A percentile compares a stretch with the other conserved stretches of the same genome.
These are phyloP conservation scores for Acanthamoeba divionensis DNA, from an alignment of 208 protist species.

Conservation along the genomic window DNA sequence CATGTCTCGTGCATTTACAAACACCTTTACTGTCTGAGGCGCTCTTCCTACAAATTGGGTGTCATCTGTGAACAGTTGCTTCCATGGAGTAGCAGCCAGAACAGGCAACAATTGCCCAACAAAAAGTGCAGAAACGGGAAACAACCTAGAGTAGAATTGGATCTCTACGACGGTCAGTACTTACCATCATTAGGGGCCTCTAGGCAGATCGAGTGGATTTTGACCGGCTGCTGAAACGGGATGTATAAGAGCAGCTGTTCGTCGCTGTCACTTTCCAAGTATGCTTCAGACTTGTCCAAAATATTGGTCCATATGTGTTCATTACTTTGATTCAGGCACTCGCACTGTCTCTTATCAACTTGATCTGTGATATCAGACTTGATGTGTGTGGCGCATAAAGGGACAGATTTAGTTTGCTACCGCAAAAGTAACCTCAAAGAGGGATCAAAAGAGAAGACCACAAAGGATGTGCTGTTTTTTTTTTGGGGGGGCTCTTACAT, in stretches of 20 bases:
- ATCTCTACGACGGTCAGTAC: too few species aligned
- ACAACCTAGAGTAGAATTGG: too few species aligned
- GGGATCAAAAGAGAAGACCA: not conserved
- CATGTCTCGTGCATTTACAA: conserved; percentile 48
- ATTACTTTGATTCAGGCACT: conserved; percentile 55
- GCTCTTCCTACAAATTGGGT: conserved; percentile 28
- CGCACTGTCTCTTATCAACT: conserved; percentile 51
- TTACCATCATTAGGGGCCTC: conserved; percentile 53
- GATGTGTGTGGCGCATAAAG: not conserved
- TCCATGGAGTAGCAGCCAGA: too few species aligned
- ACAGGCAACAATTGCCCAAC: not conserved
- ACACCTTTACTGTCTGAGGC: conserved; percentile 54
- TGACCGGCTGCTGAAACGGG: conserved; percentile 67
- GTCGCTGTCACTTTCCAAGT: conserved; percentile 63
- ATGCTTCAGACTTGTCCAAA: conserved; percentile 51
- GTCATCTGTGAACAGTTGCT: too few species aligned
- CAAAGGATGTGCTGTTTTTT: not conserved
- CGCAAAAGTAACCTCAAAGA: not conserved
- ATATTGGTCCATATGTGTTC: conserved; percentile 44
- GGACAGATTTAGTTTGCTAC: not conserved
- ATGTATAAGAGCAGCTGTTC: conserved; percentile 66
- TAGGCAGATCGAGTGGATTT: conserved; percentile 66
- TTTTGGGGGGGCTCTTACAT: not conserved
- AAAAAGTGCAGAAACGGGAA: not conserved
- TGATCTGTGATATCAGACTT: conserved; percentile 50